Conservation (phyloP, 805 yeast genomes). For the Maudiozyma turicensis region DNA sequence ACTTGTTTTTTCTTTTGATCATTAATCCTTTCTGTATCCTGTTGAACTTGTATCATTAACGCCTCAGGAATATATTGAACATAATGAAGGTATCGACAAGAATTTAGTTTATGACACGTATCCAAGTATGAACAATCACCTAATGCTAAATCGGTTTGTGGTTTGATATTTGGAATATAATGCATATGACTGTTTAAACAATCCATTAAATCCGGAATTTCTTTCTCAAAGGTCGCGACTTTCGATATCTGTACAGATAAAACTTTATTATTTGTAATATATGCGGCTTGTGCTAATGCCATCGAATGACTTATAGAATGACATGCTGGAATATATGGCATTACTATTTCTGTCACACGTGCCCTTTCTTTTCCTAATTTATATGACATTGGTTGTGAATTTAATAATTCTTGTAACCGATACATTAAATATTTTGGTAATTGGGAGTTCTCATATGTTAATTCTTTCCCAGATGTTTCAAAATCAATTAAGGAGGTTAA, state of each 20-base stretch:
- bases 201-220: constrained; percentile 15
- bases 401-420: constrained; percentile 12
- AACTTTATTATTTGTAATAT: constrained; percentile 20
- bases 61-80: constrained; percentile 33
- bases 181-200: constrained; percentile 36
- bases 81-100: constrained; percentile 79
- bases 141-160: constrained; percentile 55
- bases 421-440: constrained; percentile 2
- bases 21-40: constrained; percentile 18
- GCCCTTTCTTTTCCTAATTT: constrained; percentile 22
- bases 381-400: constrained; percentile 16
- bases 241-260: constrained; percentile 23
- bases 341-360: constrained; percentile 5
- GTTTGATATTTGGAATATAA: constrained; percentile 44
- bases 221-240: constrained; percentile 13
- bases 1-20: constrained; percentile 11
- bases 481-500: constrained; percentile 3
- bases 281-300: constrained; percentile 13
- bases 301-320: constrained; percentile 14
- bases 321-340: constrained; percentile 22
- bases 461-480: background rate
- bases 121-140: constrained; percentile 94
- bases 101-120: constrained; percentile 78
- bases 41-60: constrained; percentile 15
- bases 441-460: background rate